A percentile compares a stretch with the other conserved stretches of the same genome.
Conservation (phyloP, 805 yeast species). For the Wickerhamomyces rabaulensis region DNA sequence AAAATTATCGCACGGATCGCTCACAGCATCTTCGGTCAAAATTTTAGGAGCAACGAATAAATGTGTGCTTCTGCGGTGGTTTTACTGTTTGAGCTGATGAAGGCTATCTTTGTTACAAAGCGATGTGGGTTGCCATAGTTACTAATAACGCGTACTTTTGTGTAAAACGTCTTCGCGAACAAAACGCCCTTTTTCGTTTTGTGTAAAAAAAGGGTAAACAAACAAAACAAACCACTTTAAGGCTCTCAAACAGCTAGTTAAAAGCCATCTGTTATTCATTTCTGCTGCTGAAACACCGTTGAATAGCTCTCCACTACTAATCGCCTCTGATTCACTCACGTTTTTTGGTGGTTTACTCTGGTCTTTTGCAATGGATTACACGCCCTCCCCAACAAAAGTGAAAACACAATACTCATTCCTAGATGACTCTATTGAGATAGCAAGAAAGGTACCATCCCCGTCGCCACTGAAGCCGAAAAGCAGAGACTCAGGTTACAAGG, state of each 20-base stretch:
- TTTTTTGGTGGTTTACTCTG: background rate
- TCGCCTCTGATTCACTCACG: background rate
- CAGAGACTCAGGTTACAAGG: conserved; percentile 4
- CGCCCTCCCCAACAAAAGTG: conserved; percentile 21
- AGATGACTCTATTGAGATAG: conserved; percentile 21
- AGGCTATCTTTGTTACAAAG: too few relatives aligned
- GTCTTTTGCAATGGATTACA: conserved; percentile 18
- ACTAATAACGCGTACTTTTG: background rate
- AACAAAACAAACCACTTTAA: background rate
- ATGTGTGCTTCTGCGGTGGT: too few relatives aligned
- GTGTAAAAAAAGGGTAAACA: background rate
- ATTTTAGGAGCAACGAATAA: too few relatives aligned
- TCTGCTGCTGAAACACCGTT: too few relatives aligned
- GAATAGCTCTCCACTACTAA: too few relatives aligned
- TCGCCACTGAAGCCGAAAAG: background rate
- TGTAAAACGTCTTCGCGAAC: background rate
- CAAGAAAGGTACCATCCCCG: conserved; percentile 10
- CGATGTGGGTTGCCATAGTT: background rate
- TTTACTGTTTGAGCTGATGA: too few relatives aligned
- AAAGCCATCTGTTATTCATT: too few relatives aligned
- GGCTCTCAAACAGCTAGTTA: background rate
- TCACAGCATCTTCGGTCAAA: too few relatives aligned
- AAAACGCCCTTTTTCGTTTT: background rate
- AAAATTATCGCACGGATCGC: too few relatives aligned
- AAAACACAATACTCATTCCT: conserved; percentile 19